Base-by-base conservation (phyloP, 805 yeast genomes). In the Ogataea henricii region DNA sequence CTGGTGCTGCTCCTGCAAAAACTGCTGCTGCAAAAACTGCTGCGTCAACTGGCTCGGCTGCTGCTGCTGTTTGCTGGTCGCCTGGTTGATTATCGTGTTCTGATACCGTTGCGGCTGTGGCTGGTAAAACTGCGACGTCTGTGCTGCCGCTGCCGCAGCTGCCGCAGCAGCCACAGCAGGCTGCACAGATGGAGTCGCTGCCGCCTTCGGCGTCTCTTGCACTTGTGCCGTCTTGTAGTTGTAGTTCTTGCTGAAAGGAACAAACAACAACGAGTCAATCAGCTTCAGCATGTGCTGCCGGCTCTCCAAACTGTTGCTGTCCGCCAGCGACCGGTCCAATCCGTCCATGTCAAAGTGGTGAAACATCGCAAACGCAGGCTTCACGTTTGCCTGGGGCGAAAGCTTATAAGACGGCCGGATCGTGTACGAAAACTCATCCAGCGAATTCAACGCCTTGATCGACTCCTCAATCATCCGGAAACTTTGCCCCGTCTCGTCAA, bases 171-270 rank as follows among this genome's bases (percentile, higher is more conserved):
- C 16, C 4, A 30, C 34, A 8, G 37, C 8, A 18, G 37, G 33
- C 16, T 30, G 48, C 17, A 40, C 44, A 40, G 44, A 29, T n/a
- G 44, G 44, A 14, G 37, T 30, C 3, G 37, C 35, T 6, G 18
- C 44, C 5, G 37, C 6, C n/a, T 30, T 40, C 3, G 29, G 26
- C 17, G 29, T 13, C n/a, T 44, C 51, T 26, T 48, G 54, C n/a
- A 40, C 51, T 26, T 48, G 54, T 13, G 48, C 51, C 33, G 51
- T 51, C 36, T 54, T 62, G 51, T 53, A 61, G 40, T 56, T 59
- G 54, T 65, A 65, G 27, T 62, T 66, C 46, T 65, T 65, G 33
- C 63, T 56, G 44, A 59, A 64, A 12, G 70, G 69, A n/a, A 61
- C 55, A 45, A 59, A 67, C 32, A 66, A 49, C 21, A 67, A 41